A percentile compares a stretch with the other conserved stretches of the same genome.
Conservation (phyloP, 495 filamentous ascomycete species). For the Talaromyces nanjingensis region DNA sequence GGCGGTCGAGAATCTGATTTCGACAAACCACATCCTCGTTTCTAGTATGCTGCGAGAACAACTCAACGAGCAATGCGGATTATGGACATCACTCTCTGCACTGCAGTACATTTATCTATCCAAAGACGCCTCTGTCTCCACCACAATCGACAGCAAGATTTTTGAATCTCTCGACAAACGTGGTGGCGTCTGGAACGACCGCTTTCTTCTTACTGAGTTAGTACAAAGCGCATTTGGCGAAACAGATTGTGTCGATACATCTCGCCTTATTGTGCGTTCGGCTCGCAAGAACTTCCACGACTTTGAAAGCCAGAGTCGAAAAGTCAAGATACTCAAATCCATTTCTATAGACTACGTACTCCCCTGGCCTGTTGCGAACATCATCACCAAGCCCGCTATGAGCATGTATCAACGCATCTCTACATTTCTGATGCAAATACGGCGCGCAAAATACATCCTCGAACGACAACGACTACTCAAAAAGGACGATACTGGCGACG, state of each 20-base stretch:
- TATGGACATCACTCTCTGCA: conserved; percentile 58
- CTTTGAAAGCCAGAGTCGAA: conserved; percentile 18
- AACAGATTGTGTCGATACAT: conserved; percentile 42
- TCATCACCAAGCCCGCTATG: conserved; percentile 58
- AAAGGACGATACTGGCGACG: neutral
- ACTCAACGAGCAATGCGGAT: conserved; percentile 62
- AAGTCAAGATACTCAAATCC: conserved; percentile 46
- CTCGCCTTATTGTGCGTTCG: conserved; percentile 51
- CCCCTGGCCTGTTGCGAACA: conserved; percentile 81
- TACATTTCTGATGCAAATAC: conserved; percentile 69
- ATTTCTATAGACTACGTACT: conserved; percentile 57
- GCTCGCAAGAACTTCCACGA: conserved; percentile 12
- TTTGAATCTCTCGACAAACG: conserved; percentile 72
- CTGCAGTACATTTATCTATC: conserved; percentile 68
- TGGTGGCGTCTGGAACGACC: conserved; percentile 67
- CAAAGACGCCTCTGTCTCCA: conserved; percentile 57
- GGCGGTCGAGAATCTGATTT: conserved; percentile 66
- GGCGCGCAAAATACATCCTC: conserved; percentile 63
- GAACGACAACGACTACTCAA: conserved; percentile 43
- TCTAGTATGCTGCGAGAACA: conserved; percentile 55
- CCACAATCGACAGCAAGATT: conserved; percentile 56
- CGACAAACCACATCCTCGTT: conserved; percentile 60
- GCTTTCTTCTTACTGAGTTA: conserved; percentile 73
- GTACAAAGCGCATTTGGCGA: conserved; percentile 60
- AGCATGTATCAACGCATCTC: conserved; percentile 61